Evolutionary conservation across 495 filamentous ascomycete genomes (phyloP), one percentile per base, ranked within the genome.

Genomic region (Aspergillus saccharolyticus): DNA sequence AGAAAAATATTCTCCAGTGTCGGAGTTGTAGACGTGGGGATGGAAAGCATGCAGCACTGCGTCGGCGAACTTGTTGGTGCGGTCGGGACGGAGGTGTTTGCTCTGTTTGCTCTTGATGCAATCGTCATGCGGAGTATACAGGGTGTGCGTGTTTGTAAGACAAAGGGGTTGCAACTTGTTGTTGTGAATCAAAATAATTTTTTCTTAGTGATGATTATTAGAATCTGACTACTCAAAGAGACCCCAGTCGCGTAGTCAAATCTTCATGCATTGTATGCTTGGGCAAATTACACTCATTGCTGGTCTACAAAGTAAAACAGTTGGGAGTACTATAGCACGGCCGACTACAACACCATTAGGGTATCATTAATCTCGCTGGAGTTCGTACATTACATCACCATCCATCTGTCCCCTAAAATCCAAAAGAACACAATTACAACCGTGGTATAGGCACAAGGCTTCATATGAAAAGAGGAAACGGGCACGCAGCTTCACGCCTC

Each of bases 351-450:
- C 47, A 55, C 52, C 46, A 51, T 52, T 69, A 64, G 72, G 72
- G 70, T 74, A 74, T 74, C 70, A 73, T 72, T 72, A 66, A 65
- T 57, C 65, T 67, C 64, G 62, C 65, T 46, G 39, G 18, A 53
- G 22, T 53, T 28, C 58, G 53, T 73, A 75, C 67, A 69, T 68
- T 70, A 71, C 66, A 63, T 58, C 58, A 53, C 42, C 39, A 20
- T 21, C 62, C 54, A n/a, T n/a, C n/a, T 22, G 51, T 57, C 56
- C 45, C 25, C 39, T 24, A 53, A 46, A 42, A 53, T 52, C 42
- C 22, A 63, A 59, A 58, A 56, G 56, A 50, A 47, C 17, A 52
- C 59, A 60, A 60, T 62, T 65, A 61, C 59, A 65, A 53, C 53
- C 56, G 52, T 65, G 56, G 59, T 55, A 52, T 56, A 56, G 56